Evolutionary conservation across 2,329 filamentous ascomycete genomes (phyloP).

Genomic region (Simplicillium sp.): DNA sequence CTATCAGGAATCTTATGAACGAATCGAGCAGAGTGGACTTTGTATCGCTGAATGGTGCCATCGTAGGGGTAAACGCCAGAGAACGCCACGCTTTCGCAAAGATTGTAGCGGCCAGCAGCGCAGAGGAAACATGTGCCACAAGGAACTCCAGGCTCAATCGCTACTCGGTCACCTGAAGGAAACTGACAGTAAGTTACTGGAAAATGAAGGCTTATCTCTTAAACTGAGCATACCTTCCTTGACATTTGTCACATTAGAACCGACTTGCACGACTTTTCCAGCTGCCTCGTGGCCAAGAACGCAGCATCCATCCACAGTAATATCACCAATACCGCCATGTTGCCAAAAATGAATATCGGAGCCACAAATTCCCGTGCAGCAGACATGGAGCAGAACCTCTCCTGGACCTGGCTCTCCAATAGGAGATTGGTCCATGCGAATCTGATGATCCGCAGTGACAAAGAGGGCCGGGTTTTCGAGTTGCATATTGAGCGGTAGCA

Average conservation of each 20-base stretch:
- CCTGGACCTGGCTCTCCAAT: slow-evolving; percentile 42
- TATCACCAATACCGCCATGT: slow-evolving; percentile 50
- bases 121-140: slow-evolving; percentile 53
- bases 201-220: too few relatives aligned
- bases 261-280: slow-evolving; percentile 48
- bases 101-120: slow-evolving; percentile 50
- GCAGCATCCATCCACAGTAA: slow-evolving; percentile 53
- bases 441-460: slow-evolving; percentile 49
- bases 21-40: slow-evolving; percentile 52
- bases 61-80: slow-evolving; percentile 51
- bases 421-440: slow-evolving; percentile 48
- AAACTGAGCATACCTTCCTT: slow-evolving; percentile 25
- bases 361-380: slow-evolving; percentile 55
- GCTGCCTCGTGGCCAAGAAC: slow-evolving; percentile 58
- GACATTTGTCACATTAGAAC: slow-evolving; percentile 42
- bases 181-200: neutral
- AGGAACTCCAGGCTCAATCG: slow-evolving; percentile 56
- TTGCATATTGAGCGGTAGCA: too few relatives aligned
- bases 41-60: slow-evolving; percentile 53
- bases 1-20: slow-evolving; percentile 47
- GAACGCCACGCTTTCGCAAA: slow-evolving; percentile 53
- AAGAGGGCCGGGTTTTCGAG: slow-evolving; percentile 42
- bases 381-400: slow-evolving; percentile 52
- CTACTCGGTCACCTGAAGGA: slow-evolving; percentile 48
- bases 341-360: slow-evolving; percentile 65